A percentile compares a stretch with the other conserved stretches of the same genome.
phyloP scores from a whole-genome alignment of 176 grass and related monocot species.

The sorghum (Sorghum bicolor) region DNA sequence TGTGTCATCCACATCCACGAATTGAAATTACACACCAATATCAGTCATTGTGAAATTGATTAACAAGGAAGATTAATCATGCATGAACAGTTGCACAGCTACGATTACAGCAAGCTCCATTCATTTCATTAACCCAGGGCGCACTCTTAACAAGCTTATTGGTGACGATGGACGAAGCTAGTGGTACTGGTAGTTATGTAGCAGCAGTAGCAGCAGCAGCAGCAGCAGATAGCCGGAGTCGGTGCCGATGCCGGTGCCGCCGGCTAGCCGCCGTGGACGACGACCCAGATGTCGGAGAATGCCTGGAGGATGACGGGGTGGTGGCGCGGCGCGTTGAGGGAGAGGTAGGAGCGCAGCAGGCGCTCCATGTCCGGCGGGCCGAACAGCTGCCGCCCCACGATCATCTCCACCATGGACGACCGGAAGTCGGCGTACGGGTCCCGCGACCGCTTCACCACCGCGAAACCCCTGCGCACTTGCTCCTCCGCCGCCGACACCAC shows the following conservation, averaged over 20 bases:
- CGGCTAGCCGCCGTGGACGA: constrained; percentile 49
- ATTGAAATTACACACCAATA: background rate
- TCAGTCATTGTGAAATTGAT: background rate
- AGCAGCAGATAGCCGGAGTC: too few relatives aligned
- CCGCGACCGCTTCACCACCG: constrained; percentile 79
- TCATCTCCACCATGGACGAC: constrained; percentile 97
- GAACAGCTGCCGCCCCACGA: constrained; percentile 70
- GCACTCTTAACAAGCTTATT: background rate
- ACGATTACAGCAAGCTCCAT: background rate
- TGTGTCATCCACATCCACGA: background rate
- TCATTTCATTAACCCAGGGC: background rate
- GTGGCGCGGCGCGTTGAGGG: constrained; percentile 74
- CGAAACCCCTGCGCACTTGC: constrained; percentile 57
- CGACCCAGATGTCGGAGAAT: constrained; percentile 93
- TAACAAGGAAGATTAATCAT: background rate
- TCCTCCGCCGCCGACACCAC: constrained; percentile 47
- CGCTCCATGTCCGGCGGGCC: constrained; percentile 72
- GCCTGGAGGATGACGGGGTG: constrained; percentile 93
- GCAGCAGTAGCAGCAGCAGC: background rate
- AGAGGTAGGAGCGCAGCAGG: constrained; percentile 80
- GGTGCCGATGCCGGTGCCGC: too few relatives aligned
- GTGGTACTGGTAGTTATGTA: background rate
- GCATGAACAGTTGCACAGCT: background rate
- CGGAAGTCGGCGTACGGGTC: constrained; percentile 91
- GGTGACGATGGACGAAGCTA: background rate